These are phyloP conservation scores for Xylaria longipes DNA, from an alignment of 495 filamentous ascomycete genomes.

Conservation along the genomic window DNA sequence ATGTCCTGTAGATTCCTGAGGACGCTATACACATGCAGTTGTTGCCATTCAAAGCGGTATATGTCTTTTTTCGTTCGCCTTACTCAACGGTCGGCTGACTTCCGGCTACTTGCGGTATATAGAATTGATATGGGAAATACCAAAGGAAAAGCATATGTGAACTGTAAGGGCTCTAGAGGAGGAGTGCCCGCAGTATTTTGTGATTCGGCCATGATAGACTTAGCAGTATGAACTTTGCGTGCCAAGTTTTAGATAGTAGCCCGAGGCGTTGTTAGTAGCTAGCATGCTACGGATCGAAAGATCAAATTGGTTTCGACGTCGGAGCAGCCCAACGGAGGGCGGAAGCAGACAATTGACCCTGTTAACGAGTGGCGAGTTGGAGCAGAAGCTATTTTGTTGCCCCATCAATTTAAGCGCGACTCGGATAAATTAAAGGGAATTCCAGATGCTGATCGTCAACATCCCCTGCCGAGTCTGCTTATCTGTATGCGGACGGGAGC, in stretches of 20 bases:
- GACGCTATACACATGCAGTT: not conserved
- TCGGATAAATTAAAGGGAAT: conserved; percentile 10
- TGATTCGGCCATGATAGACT: not conserved
- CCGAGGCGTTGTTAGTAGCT: not conserved
- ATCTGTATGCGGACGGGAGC: not conserved
- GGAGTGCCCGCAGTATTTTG: not conserved
- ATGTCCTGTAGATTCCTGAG: not conserved
- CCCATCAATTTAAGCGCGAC: not conserved
- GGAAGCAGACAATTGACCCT: not conserved
- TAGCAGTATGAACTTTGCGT: not conserved
- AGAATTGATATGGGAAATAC: not conserved
- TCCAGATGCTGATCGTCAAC: conserved; percentile 5
- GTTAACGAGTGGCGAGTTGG: not conserved
- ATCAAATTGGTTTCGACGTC: not conserved
- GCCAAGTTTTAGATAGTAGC: not conserved
- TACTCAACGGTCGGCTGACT: not conserved
- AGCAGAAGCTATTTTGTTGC: not conserved
- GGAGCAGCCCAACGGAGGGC: not conserved
- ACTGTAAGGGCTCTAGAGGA: not conserved
- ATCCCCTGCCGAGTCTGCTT: conserved; percentile 1
- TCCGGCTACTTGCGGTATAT: not conserved
- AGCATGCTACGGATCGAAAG: not conserved
- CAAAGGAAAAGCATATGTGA: too few relatives aligned
- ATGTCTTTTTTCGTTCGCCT: not conserved
- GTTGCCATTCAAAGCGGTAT: not conserved